phyloP scores from a whole-genome alignment of 2,329 filamentous ascomycete genomes.

The Colletotrichum costaricense region DNA sequence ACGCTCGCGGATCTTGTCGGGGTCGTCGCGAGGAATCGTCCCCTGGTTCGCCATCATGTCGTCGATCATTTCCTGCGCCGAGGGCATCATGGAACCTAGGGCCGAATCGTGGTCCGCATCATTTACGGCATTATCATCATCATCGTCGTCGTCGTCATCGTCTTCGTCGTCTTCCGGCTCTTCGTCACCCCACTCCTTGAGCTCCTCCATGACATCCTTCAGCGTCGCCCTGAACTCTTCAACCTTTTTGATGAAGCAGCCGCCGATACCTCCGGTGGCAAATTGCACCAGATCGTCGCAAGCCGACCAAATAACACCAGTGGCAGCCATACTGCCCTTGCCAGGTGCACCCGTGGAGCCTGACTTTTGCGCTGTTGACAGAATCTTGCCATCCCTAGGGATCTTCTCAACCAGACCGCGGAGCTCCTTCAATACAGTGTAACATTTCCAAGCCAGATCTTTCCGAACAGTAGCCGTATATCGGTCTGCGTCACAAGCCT shows the following conservation, averaged over 20 bases:
- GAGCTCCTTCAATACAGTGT: slow-evolving; percentile 72
- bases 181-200: slow-evolving; percentile 89
- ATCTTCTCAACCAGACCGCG: slow-evolving; percentile 70
- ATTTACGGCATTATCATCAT: slow-evolving; percentile 54
- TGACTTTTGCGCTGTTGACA: slow-evolving; percentile 59
- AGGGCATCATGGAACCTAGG: slow-evolving; percentile 38
- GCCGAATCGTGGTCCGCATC: slow-evolving; percentile 54
- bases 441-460: slow-evolving; percentile 71
- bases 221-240: slow-evolving; percentile 80
- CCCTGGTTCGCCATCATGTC: slow-evolving; percentile 73
- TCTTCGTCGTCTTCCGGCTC: slow-evolving; percentile 72
- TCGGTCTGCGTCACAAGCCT: slow-evolving; percentile 69
- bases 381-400: slow-evolving; percentile 65
- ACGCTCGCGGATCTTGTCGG: slow-evolving; percentile 71
- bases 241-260: slow-evolving; percentile 76
- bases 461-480: slow-evolving; percentile 73
- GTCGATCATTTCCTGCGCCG: slow-evolving; percentile 71
- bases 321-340: slow-evolving; percentile 70
- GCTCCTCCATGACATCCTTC: slow-evolving; percentile 84
- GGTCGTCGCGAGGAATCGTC: slow-evolving; percentile 73
- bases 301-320: slow-evolving; percentile 84
- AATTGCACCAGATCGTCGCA: slow-evolving; percentile 80
- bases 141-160: slow-evolving; percentile 61
- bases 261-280: slow-evolving; percentile 74
- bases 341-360: slow-evolving; percentile 48